These are phyloP conservation scores for Gynandropsis gynandra DNA, from an alignment of 345 rosid genomes.

Conservation along the genomic window DNA sequence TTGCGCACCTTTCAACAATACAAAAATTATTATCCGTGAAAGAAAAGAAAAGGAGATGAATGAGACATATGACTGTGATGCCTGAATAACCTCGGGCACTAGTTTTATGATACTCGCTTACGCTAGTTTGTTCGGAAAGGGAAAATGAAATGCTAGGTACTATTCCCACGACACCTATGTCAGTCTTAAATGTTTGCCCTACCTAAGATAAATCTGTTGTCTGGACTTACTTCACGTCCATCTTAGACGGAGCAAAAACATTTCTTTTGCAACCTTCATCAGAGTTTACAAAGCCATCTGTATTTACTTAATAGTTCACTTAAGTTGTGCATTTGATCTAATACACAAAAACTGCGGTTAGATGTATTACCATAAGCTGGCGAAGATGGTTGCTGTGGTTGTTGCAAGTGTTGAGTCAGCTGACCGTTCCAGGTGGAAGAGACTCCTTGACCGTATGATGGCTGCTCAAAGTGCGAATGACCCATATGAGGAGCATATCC, in stretches of 20 bases:
- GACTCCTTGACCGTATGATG: constrained; percentile 43
- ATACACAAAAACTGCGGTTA: background rate
- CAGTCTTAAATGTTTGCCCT: too few relatives aligned
- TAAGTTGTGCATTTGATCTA: constrained; percentile 5
- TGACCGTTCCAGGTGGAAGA: constrained; percentile 70
- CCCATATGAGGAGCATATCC: constrained; percentile 52
- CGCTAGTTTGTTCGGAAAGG: too few relatives aligned
- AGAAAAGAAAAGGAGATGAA: constrained; percentile 11
- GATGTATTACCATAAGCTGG: constrained; percentile 52
- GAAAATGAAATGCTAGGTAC: too few relatives aligned
- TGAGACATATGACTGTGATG: background rate
- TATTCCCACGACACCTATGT: too few relatives aligned
- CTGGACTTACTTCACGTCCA: too few relatives aligned
- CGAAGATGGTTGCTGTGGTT: constrained; percentile 50
- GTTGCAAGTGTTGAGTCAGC: constrained; percentile 30
- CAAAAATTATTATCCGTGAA: constrained; percentile 14
- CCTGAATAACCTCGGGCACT: too few relatives aligned
- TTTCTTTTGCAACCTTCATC: too few relatives aligned
- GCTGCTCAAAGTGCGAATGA: constrained; percentile 57
- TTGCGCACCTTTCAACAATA: constrained; percentile 48
- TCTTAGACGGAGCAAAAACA: too few relatives aligned
- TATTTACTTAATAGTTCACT: too few relatives aligned
- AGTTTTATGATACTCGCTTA: too few relatives aligned
- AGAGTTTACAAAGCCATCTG: too few relatives aligned
- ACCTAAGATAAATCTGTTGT: too few relatives aligned